Base-by-base conservation (phyloP, 495 filamentous ascomycete species). In the Bacidia gigantensis region DNA sequence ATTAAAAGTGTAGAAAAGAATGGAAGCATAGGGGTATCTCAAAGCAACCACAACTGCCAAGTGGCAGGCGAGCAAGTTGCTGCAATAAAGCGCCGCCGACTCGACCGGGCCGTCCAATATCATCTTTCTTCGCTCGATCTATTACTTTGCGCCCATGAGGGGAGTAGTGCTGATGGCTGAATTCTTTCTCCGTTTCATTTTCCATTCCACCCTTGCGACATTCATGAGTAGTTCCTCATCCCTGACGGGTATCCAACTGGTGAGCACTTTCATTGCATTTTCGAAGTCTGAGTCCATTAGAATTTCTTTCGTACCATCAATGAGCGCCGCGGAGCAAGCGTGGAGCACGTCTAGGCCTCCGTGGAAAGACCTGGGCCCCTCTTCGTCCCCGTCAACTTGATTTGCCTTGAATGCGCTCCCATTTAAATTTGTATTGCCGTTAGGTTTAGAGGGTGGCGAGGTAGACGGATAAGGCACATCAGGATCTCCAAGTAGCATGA, bases 221-320 rank as follows among this genome's bases (percentile, higher is more conserved):
- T 83, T 82, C 87, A 99, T 95, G 58, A 99, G 74, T 32, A 95
- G 64, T 62, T 99, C 92, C 64, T 93, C 86, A 55, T 97, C 93
- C 67, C 85, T 86, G 59, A 99, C 84, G 11, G 93, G 93, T 35
- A 99, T 82, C 84, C 87, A 96, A 52, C 84, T 87, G 38, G 92
- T 99, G 54, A 99, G 76, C 23, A 92, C 85, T 67, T 96, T 96
- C 92, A 99, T 99, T 12, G 83, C 82, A 60, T 94, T 93, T 66
- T 99, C 92, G 61, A 99, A 99, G 59, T 97, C 92, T 3, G 84
- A 86, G 56, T 95, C 89, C 1, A 99, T 75, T 18, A 98, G 72
- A 49, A 95, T 89, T 35, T 95, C 86, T 23, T 87, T 79, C 64
- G 89, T 88, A 39, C 88, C 89, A 60, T 95, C 87, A 41, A 99